Conservation (phyloP, 1,284 basidiomycete species). For the Trichosporon sp. region DNA sequence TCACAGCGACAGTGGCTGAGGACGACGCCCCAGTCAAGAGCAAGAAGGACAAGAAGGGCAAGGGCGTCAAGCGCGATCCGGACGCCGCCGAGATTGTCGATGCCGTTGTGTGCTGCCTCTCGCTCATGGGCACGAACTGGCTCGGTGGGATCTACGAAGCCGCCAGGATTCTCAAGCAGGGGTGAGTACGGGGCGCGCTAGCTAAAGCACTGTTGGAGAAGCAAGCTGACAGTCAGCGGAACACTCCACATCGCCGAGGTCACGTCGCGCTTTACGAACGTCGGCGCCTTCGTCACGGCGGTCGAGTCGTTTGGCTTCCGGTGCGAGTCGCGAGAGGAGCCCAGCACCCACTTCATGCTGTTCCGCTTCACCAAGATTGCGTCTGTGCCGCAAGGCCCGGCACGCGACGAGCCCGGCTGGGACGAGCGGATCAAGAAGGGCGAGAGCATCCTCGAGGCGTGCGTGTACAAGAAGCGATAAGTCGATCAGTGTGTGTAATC, state of each 20-base stretch:
- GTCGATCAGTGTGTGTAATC: neutral
- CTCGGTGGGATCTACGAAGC: conserved; percentile 80
- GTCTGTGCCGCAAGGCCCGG: conserved; percentile 46
- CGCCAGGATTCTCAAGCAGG: conserved; percentile 71
- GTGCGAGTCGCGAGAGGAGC: conserved; percentile 47
- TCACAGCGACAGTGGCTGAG: neutral
- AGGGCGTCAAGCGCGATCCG: conserved; percentile 11
- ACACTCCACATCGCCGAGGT: conserved; percentile 92
- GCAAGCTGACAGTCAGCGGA: conserved; percentile 55
- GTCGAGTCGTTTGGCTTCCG: conserved; percentile 71
- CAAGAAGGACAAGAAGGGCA: conserved; percentile 50
- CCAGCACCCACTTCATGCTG: conserved; percentile 80
- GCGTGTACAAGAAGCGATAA: conserved; percentile 92
- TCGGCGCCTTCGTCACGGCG: conserved; percentile 68
- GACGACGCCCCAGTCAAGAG: conserved; percentile 49
- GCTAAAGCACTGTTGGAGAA: neutral
- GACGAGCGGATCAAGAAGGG: conserved; percentile 58
- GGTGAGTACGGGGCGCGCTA: conserved; percentile 57
- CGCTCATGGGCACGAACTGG: conserved; percentile 98
- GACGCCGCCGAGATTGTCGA: conserved; percentile 62
- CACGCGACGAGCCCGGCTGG: conserved; percentile 58
- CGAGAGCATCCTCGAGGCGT: conserved; percentile 70
- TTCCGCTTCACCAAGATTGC: conserved; percentile 73
- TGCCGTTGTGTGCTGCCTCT: conserved; percentile 86
- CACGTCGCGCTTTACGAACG: conserved; percentile 72